Conservation (phyloP, 352 stramenopile species). For the Phytophthora colocasiae region DNA sequence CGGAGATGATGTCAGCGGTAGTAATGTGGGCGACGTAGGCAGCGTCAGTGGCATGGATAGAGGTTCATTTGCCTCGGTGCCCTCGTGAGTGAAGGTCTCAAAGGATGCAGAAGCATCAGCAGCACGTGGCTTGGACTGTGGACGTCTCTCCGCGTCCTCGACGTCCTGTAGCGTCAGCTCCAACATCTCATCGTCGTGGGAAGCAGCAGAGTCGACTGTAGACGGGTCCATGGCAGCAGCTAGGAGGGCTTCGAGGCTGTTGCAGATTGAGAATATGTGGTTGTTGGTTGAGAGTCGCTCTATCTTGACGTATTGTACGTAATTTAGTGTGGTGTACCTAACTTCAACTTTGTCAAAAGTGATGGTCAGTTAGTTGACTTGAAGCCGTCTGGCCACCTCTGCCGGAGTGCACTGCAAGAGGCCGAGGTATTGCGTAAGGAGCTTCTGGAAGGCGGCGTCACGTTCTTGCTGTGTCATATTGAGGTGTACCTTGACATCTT, state of each 20-base stretch:
- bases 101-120: slow-evolving; percentile 10
- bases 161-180: slow-evolving; percentile 47
- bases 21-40: slow-evolving; percentile 52
- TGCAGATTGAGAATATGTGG: slow-evolving; percentile 12
- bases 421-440: slow-evolving; percentile 54
- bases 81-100: slow-evolving; percentile 33
- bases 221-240: slow-evolving; percentile 23
- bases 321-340: background rate
- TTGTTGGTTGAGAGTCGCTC: slow-evolving; percentile 22
- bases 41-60: slow-evolving; percentile 47
- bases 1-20: slow-evolving; percentile 50
- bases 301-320: background rate
- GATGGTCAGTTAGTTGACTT: slow-evolving; percentile 19
- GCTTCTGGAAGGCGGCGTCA: slow-evolving; percentile 43
- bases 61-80: slow-evolving; percentile 13
- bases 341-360: slow-evolving; percentile 6
- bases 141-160: slow-evolving; percentile 30
- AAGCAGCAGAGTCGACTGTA: background rate
- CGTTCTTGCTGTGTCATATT: slow-evolving; percentile 24
- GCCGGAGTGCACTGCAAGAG: slow-evolving; percentile 45
- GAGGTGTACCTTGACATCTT: background rate
- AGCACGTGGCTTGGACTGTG: slow-evolving; percentile 5
- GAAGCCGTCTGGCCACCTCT: slow-evolving; percentile 24
- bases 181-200: slow-evolving; percentile 49
- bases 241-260: background rate